Base-by-base conservation (phyloP, 1,284 basidiomycete genomes). In the Chalciporus sp. region DNA sequence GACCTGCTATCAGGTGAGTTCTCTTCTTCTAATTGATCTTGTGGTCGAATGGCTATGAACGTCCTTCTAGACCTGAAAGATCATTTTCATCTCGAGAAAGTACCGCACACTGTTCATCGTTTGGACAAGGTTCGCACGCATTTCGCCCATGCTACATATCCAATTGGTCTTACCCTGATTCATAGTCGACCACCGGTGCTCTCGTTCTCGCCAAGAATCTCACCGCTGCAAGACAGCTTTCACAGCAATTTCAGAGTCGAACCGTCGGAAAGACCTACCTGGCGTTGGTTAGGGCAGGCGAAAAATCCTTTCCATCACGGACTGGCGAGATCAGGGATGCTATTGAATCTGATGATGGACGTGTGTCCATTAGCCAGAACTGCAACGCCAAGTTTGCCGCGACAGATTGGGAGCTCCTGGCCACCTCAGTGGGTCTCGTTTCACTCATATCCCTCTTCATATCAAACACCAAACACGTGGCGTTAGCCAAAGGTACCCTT, bases 161-260 rank as follows among this genome's bases (percentile, higher is more conserved):
- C n/a, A 17, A n/a, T 27, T 28, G 14, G 23, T 16, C 27, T 45
- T 14, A 58, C 40, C 29, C 42, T 3, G 5, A 33, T 50, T 28
- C 11, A 2, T 45, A 89, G 87, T 68, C 73, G 7, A 89, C 88
- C 0, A 89, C 87, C 0, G 88, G 88, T 5, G 77, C 76, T 27
- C 70, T 90, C 7, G 58, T 85, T 12, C 71, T 90, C 9, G 84
- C 84, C 6, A 75, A 78, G 17, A 79, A 76, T 28, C 51, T 69
- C 5, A 47, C 63, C 4, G 55, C 71, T n/a, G 81, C 84, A 0
- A 75, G 74, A 40, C 73, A 80, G 16, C 60, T 89, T 3, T 78
- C 80, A 0, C 72, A 69, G 12, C 86, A 88, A 61, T 83, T 90
- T 49, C 69, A 71, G 16, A 59, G 69, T 7, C 74, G 75, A 28